These are phyloP conservation scores for Pseudogymnoascus sp. DNA, from an alignment of 2,329 filamentous ascomycete genomes.

Conservation along the genomic window DNA sequence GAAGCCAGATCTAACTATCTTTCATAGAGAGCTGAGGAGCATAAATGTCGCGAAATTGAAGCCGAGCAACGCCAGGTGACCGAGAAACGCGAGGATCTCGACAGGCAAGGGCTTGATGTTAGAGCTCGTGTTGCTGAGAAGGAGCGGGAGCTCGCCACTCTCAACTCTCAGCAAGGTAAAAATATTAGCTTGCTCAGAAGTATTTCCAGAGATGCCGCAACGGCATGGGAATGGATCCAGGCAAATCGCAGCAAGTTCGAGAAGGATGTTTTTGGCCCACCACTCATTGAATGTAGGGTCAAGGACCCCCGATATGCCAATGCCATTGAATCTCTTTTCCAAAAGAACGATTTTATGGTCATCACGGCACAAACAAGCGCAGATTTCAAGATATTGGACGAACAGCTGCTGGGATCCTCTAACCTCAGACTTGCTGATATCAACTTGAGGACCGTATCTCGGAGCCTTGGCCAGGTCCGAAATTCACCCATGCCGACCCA, in stretches of 20 bases:
- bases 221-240: slow-evolving; percentile 78
- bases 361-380: slow-evolving; percentile 70
- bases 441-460: slow-evolving; percentile 52
- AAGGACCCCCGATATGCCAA: slow-evolving; percentile 52
- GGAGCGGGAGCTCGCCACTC: slow-evolving; percentile 45
- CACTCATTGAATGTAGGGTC: slow-evolving; percentile 58
- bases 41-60: slow-evolving; percentile 47
- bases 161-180: slow-evolving; percentile 71
- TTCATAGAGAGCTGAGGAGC: slow-evolving; percentile 53
- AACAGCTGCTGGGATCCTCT: slow-evolving; percentile 48
- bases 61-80: slow-evolving; percentile 26
- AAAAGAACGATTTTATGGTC: slow-evolving; percentile 45
- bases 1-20: not conserved
- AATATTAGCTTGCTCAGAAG: slow-evolving; percentile 59
- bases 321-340: slow-evolving; percentile 52
- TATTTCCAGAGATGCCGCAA: slow-evolving; percentile 56
- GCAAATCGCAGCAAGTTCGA: slow-evolving; percentile 57
- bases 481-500: slow-evolving; percentile 38
- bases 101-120: slow-evolving; percentile 37
- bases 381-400: slow-evolving; percentile 66
- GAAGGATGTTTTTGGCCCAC: slow-evolving; percentile 58
- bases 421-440: slow-evolving; percentile 61
- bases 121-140: slow-evolving; percentile 34
- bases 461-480: not conserved
- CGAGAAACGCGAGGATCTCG: slow-evolving; percentile 34